These are phyloP conservation scores for Simplicillium aogashimaense DNA, from an alignment of 2,329 filamentous ascomycete genomes.

Conservation along the genomic window DNA sequence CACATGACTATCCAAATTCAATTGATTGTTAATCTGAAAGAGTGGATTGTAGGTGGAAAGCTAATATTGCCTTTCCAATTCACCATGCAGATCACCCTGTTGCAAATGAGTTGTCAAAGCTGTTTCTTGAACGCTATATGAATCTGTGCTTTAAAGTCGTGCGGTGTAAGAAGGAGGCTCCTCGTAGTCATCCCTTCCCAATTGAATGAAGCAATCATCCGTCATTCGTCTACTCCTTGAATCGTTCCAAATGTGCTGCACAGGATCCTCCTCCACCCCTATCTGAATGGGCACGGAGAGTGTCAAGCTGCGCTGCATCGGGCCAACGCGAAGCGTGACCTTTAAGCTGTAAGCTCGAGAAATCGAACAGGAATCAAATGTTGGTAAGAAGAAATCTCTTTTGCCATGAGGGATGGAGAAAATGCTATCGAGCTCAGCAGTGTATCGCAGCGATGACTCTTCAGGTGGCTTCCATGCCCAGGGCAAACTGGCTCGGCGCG, in stretches of 20 bases:
- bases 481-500: not conserved
- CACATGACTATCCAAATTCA: too few species aligned
- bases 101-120: too few species aligned
- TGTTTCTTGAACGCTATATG: too few species aligned
- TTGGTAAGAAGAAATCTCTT: not conserved
- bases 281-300: not conserved
- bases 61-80: too few species aligned
- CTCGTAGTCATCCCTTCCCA: not conserved
- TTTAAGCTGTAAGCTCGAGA: not conserved
- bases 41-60: too few species aligned
- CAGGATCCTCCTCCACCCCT: not conserved
- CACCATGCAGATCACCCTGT: too few species aligned
- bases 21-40: too few species aligned
- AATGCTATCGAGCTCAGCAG: not conserved
- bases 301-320: not conserved
- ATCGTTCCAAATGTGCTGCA: not conserved
- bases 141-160: too few species aligned
- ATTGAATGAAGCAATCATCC: too few species aligned
- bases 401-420: not conserved
- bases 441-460: not conserved
- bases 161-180: not conserved
- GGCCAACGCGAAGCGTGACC: not conserved
- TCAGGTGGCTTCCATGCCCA: not conserved
- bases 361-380: not conserved
- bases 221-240: not conserved